These are phyloP conservation scores for Rhizopus stolonifer DNA, from an alignment of 371 early-diverging fungal genomes.

Conservation along the genomic window DNA sequence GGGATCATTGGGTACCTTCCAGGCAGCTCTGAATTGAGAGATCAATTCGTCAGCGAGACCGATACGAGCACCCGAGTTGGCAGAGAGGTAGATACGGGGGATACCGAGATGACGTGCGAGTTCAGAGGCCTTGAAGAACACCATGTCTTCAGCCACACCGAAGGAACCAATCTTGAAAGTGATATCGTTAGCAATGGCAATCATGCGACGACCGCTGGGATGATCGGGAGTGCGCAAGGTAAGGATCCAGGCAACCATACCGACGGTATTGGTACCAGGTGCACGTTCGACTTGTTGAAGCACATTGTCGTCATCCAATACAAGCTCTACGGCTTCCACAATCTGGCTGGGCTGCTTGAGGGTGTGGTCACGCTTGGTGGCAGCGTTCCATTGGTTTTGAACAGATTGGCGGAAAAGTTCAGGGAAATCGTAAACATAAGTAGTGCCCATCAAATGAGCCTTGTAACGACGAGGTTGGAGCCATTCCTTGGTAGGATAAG, in stretches of 20 bases:
- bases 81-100: slow-evolving; percentile 96
- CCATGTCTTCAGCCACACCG: slow-evolving; percentile 90
- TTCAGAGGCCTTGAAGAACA: slow-evolving; percentile 92
- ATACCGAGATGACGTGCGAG: slow-evolving; percentile 83
- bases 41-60: slow-evolving; percentile 95
- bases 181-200: slow-evolving; percentile 98
- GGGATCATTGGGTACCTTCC: slow-evolving; percentile 82
- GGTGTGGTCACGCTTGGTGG: slow-evolving; percentile 51
- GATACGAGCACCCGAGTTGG: slow-evolving; percentile 99
- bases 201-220: slow-evolving; percentile 84
- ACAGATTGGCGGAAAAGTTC: slow-evolving; percentile 91
- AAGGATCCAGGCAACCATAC: slow-evolving; percentile 97
- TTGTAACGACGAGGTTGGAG: slow-evolving; percentile 97
- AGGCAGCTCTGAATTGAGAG: slow-evolving; percentile 81
- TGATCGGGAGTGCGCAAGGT: slow-evolving; percentile 92
- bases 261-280: slow-evolving; percentile 90
- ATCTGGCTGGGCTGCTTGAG: slow-evolving; percentile 69
- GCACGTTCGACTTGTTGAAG: slow-evolving; percentile 81
- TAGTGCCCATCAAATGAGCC: slow-evolving; percentile 97
- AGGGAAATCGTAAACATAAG: slow-evolving; percentile 97
- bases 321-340: slow-evolving; percentile 83
- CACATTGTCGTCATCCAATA: slow-evolving; percentile 79
- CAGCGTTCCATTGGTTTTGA: slow-evolving; percentile 75
- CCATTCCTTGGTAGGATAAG: slow-evolving; percentile 92
- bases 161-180: slow-evolving; percentile 97